phyloP scores from a whole-genome alignment of 495 filamentous ascomycete genomes.

The Penicillium taxi region DNA sequence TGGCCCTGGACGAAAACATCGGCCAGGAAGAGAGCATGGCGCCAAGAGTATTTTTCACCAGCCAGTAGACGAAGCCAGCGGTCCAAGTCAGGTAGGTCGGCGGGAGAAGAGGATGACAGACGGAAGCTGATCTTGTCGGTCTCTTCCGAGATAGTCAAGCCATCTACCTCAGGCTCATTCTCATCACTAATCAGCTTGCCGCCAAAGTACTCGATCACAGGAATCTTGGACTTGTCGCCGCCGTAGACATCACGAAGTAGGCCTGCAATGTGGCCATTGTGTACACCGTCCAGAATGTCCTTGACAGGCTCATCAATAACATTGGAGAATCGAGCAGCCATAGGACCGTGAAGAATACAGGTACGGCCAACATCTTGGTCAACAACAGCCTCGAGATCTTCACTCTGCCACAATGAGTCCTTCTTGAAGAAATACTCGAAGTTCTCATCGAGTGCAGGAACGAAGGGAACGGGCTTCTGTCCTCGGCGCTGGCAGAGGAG shows the following conservation, averaged over 20 bases:
- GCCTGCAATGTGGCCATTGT: conserved; percentile 72
- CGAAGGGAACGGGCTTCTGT: conserved; percentile 95
- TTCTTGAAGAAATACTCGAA: conserved; percentile 99
- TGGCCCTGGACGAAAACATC: conserved; percentile 92
- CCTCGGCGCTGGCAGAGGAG: conserved; percentile 84
- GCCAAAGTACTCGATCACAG: conserved; percentile 89
- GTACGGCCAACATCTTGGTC: conserved; percentile 90
- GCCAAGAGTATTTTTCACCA: conserved; percentile 79
- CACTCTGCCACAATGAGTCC: conserved; percentile 98
- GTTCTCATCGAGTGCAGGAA: conserved; percentile 84
- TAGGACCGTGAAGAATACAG: conserved; percentile 92
- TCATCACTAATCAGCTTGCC: conserved; percentile 55
- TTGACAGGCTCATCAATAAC: conserved; percentile 85
- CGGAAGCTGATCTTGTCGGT: conserved; percentile 70
- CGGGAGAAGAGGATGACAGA: conserved; percentile 61
- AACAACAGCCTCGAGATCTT: conserved; percentile 92
- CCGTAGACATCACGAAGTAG: conserved; percentile 75
- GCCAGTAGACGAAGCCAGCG: conserved; percentile 84
- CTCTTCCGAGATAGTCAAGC: conserved; percentile 69
- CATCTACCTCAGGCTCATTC: conserved; percentile 64
- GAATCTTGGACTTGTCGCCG: conserved; percentile 63
- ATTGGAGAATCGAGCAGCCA: conserved; percentile 84
- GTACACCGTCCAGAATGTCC: conserved; percentile 85
- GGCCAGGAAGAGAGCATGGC: conserved; percentile 93
- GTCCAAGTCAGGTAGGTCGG: conserved; percentile 65